Evolutionary conservation across 495 filamentous ascomycete genomes (phyloP), one percentile per base, ranked within the genome.

Genomic region (Xylaria venustula): DNA sequence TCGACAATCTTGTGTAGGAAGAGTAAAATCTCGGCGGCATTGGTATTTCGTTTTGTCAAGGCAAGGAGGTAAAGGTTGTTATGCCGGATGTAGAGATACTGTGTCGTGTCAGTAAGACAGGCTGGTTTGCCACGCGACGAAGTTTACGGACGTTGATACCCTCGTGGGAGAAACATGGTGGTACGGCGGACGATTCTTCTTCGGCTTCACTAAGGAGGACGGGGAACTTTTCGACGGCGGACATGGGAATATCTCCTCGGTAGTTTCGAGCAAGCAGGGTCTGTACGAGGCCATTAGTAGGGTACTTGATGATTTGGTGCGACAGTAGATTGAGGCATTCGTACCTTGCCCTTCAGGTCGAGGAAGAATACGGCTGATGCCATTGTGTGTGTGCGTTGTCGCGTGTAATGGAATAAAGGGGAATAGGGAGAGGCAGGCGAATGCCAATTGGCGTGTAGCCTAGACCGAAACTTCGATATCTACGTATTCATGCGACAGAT

Each of bases 61-160:
- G 95, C 94, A 69, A 99, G 91, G 70, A 99, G 90, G 75, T 97
- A 98, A 64, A 99, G 92, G 78, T 99, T 99, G 77, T 96, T 97
- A 79, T 99, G 94, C 71, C 94, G 87, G 75, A 99, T 99, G 80
- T 99, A 99, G 74, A 99, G 91, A 75, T 98, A 99, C 92, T 97
- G 62, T 14, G 36, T 28, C 41, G 41, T 46, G 41, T 47, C 19
- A 41, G 47, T n/a, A 44, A 53, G 8, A 26, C n/a, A 22, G 0
- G 7, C 2, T 23, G 40, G 26, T 30, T 46, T 15, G 64, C 19
- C 56, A 36, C 1, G 26, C 17, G 37, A 20, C 28, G 4, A 23
- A 28, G 55, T 36, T 30, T 54, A 74, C 88, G 63, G 78, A 96
- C 93, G 71, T 99, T 99, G 75, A 99, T 95, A 67, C 95, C 95